Conservation (phyloP, 345 rosid genomes). For the Eucalyptus microcorys region DNA sequence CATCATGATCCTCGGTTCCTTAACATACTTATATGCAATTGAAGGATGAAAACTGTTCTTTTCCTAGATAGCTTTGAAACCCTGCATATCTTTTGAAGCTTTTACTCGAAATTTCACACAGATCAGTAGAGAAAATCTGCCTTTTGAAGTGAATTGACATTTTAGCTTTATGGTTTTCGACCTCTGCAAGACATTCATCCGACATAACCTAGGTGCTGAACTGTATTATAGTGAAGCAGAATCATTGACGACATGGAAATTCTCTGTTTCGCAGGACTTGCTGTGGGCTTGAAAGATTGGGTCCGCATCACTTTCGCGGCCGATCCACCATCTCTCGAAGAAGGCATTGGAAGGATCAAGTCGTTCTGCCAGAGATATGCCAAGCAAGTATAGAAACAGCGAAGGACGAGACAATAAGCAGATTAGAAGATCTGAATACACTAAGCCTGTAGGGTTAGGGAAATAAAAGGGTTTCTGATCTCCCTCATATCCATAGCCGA, state of each 20-base stretch:
- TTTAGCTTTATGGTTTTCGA: not conserved
- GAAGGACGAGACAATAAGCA: not conserved
- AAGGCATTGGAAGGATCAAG: slow-evolving; percentile 57
- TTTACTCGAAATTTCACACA: not conserved
- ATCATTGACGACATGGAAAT: not conserved
- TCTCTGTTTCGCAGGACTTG: slow-evolving; percentile 37
- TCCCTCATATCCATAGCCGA: not conserved
- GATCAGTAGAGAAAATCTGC: not conserved
- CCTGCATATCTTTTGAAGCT: not conserved
- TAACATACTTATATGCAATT: not conserved
- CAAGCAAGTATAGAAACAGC: slow-evolving; percentile 5
- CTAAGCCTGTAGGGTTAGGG: not conserved
- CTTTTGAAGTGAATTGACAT: not conserved
- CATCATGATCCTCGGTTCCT: not conserved
- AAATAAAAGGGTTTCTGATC: not conserved
- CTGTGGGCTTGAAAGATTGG: slow-evolving; percentile 81
- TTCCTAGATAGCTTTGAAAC: not conserved
- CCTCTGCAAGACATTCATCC: not conserved
- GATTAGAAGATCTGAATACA: not conserved
- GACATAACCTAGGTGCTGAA: not conserved
- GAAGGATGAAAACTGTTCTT: not conserved
- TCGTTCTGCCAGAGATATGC: slow-evolving; percentile 56
- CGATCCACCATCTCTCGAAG: slow-evolving; percentile 56
- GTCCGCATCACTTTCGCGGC: slow-evolving; percentile 75
- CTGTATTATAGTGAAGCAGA: not conserved